These are phyloP conservation scores for Penicillium ochrochloron DNA, from an alignment of 495 filamentous ascomycete genomes.

Conservation along the genomic window DNA sequence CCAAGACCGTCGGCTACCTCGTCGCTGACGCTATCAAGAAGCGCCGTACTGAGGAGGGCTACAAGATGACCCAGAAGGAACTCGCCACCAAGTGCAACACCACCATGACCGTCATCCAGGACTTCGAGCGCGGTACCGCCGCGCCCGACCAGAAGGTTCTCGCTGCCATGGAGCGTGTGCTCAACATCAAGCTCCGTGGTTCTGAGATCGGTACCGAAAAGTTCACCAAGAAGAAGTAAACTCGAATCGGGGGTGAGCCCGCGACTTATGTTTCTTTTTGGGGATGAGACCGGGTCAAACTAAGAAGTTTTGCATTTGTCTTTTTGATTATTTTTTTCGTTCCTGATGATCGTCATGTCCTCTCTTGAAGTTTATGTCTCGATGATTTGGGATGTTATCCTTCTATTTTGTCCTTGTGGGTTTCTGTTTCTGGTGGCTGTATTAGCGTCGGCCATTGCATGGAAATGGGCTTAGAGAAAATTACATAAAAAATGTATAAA, in stretches of 20 bases:
- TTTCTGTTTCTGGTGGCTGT: constrained; percentile 42
- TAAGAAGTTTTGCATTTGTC: constrained; percentile 27
- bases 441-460: constrained; percentile 47
- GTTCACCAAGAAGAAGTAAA: constrained; percentile 72
- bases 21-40: constrained; percentile 84
- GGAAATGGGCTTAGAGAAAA: constrained; percentile 34
- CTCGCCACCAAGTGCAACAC: constrained; percentile 94
- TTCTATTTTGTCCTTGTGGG: constrained; percentile 19
- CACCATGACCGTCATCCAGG: constrained; percentile 75
- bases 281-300: constrained; percentile 31
- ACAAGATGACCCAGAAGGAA: constrained; percentile 96
- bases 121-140: constrained; percentile 84
- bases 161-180: constrained; percentile 75
- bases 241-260: constrained; percentile 34
- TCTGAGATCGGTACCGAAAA: constrained; percentile 74
- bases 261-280: constrained; percentile 31
- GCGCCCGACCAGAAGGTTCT: constrained; percentile 86
- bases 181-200: constrained; percentile 85
- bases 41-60: constrained; percentile 69
- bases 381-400: constrained; percentile 8
- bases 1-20: constrained; percentile 79
- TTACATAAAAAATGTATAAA: constrained; percentile 34
- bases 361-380: constrained; percentile 16
- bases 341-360: constrained; percentile 34
- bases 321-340: constrained; percentile 19